phyloP scores from a whole-genome alignment of 495 filamentous ascomycete genomes.

The Hypoxylon fuscum region DNA sequence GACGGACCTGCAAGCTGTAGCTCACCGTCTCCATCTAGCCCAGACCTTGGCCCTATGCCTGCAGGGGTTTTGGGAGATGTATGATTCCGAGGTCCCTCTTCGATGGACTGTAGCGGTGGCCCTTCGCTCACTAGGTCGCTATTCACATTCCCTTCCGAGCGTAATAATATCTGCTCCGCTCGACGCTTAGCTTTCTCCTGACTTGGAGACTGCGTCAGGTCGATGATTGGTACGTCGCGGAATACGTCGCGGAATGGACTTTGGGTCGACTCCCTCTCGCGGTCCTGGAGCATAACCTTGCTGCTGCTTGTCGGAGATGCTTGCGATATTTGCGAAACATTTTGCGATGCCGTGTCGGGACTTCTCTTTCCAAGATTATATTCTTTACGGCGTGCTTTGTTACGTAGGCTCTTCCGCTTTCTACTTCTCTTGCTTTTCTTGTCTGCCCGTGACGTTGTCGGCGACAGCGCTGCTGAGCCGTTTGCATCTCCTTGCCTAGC shows the following conservation, averaged over 20 bases:
- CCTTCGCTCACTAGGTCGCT: too few relatives aligned
- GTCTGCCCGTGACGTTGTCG: background rate
- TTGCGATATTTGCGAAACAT: background rate
- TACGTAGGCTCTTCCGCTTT: background rate
- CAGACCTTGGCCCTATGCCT: too few relatives aligned
- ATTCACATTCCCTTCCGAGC: too few relatives aligned
- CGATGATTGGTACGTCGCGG: slow-evolving; percentile 15
- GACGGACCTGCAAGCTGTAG: too few relatives aligned
- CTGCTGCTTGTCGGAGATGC: background rate
- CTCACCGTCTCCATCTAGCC: too few relatives aligned
- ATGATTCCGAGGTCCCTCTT: too few relatives aligned
- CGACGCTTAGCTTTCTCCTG: background rate
- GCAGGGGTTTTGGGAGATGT: too few relatives aligned
- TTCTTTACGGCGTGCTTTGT: background rate
- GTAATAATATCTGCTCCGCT: too few relatives aligned
- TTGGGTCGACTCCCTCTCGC: background rate
- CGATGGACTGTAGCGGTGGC: too few relatives aligned
- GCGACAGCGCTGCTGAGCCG: background rate
- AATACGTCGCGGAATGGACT: background rate
- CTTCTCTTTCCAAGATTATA: too few relatives aligned
- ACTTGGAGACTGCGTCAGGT: slow-evolving; percentile 8
- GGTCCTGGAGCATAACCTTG: background rate
- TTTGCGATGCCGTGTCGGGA: background rate
- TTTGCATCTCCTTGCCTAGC: background rate
- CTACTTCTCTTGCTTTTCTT: background rate